phyloP scores from a whole-genome alignment of 2,329 filamentous ascomycete species.

The Colletotrichum sp. region DNA sequence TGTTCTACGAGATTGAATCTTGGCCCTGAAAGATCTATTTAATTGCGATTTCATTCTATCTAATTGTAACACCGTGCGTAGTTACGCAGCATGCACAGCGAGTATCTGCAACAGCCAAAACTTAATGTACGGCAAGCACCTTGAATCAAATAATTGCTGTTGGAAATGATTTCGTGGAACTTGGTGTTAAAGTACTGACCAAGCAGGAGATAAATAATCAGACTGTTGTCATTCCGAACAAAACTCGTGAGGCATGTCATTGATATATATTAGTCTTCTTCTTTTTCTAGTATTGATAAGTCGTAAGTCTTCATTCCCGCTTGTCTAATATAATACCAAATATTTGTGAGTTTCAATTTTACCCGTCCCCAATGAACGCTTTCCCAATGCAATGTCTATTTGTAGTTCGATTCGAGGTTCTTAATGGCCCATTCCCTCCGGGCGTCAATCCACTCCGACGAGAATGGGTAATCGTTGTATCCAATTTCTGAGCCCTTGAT shows the following conservation, averaged over 20 bases:
- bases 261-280: neutral
- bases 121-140: neutral
- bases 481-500: slow-evolving; percentile 4
- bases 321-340: neutral
- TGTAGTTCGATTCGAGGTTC: neutral
- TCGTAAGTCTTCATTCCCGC: neutral
- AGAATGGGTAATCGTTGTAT: slow-evolving; percentile 8
- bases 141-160: neutral
- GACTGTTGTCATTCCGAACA: neutral
- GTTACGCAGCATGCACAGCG: no score
- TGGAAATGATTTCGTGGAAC: neutral
- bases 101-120: no score
- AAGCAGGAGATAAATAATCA: fast-evolving
- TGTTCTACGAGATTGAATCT: no score
- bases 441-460: neutral
- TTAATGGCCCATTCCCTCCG: neutral
- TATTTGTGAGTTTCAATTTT: neutral
- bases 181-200: neutral
- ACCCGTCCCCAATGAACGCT: neutral
- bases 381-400: neutral
- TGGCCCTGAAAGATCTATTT: no score
- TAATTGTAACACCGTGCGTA: no score
- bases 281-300: neutral
- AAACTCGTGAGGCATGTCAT: neutral
- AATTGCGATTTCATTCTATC: fast-evolving